These are phyloP conservation scores for Cetradonia linearis DNA, from an alignment of 495 filamentous ascomycete species.

Conservation along the genomic window DNA sequence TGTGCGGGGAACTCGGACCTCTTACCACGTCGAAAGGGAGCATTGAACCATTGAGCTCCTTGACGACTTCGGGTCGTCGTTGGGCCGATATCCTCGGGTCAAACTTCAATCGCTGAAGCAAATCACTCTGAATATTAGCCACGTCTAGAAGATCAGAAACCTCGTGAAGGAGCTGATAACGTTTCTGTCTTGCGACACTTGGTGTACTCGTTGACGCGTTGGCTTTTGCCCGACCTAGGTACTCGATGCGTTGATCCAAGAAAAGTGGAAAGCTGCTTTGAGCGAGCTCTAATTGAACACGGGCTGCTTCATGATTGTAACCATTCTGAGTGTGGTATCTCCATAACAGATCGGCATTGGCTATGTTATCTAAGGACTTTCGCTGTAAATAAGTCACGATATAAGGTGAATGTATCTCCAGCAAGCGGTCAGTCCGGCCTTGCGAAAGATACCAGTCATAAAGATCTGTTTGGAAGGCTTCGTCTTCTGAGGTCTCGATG, in stretches of 20 bases:
- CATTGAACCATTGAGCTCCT: slow-evolving; percentile 62
- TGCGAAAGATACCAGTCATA: slow-evolving; percentile 94
- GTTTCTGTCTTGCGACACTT: slow-evolving; percentile 60
- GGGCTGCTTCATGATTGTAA: slow-evolving; percentile 72
- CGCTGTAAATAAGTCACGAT: slow-evolving; percentile 79
- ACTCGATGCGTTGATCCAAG: slow-evolving; percentile 73
- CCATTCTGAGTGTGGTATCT: slow-evolving; percentile 71
- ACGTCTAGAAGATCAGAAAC: slow-evolving; percentile 82
- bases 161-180: slow-evolving; percentile 69
- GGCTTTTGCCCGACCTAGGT: slow-evolving; percentile 75
- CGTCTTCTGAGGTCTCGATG: slow-evolving; percentile 74
- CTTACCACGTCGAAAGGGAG: slow-evolving; percentile 63
- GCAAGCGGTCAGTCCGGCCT: slow-evolving; percentile 70
- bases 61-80: slow-evolving; percentile 49
- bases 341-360: slow-evolving; percentile 87
- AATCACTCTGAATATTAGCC: slow-evolving; percentile 87
- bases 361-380: slow-evolving; percentile 53
- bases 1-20: slow-evolving; percentile 13
- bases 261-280: slow-evolving; percentile 65
- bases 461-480: slow-evolving; percentile 85
- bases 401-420: slow-evolving; percentile 70
- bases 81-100: slow-evolving; percentile 57
- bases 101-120: slow-evolving; percentile 66
- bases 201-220: slow-evolving; percentile 69
- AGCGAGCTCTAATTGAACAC: slow-evolving; percentile 74